Conservation (phyloP, 2,329 filamentous ascomycete species). For the Cercospora brassicicola region DNA sequence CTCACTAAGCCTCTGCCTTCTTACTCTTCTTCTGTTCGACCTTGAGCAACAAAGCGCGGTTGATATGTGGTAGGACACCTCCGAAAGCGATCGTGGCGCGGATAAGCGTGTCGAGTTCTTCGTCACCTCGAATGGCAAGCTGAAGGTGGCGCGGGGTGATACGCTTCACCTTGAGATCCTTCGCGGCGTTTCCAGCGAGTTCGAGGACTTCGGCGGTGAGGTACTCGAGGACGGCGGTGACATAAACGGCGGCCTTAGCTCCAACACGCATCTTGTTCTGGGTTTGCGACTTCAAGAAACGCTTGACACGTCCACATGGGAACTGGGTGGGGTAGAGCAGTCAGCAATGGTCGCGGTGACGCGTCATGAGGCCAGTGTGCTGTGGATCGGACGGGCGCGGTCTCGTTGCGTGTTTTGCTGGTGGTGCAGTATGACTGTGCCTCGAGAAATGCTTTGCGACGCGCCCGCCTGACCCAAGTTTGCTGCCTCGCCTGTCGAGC, state of each 20-base stretch:
- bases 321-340: constrained; percentile 63
- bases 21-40: constrained; percentile 97
- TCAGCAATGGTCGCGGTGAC: constrained; percentile 16
- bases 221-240: constrained; percentile 97
- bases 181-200: constrained; percentile 95
- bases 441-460: constrained; percentile 32
- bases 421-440: constrained; percentile 11
- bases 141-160: constrained; percentile 99
- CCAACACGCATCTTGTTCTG: constrained; percentile 99
- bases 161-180: constrained; percentile 99
- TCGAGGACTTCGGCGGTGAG: constrained; percentile 98
- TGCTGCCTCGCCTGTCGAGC: constrained; percentile 16
- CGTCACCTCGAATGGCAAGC: constrained; percentile 91
- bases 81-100: constrained; percentile 97
- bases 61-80: constrained; percentile 98
- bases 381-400: background rate
- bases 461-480: constrained; percentile 25
- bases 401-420: constrained; percentile 5
- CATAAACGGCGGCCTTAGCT: constrained; percentile 96
- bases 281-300: constrained; percentile 98
- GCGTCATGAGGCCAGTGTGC: constrained; percentile 2
- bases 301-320: constrained; percentile 99
- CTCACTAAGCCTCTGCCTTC: constrained; percentile 49
- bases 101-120: constrained; percentile 96
- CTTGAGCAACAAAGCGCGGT: constrained; percentile 91